Percentiles rank a stretch among this genome's conserved stretches.
These are phyloP conservation scores for Scedosporium apiospermum DNA, from an alignment of 2,329 filamentous ascomycete species.

Conservation along the genomic window DNA sequence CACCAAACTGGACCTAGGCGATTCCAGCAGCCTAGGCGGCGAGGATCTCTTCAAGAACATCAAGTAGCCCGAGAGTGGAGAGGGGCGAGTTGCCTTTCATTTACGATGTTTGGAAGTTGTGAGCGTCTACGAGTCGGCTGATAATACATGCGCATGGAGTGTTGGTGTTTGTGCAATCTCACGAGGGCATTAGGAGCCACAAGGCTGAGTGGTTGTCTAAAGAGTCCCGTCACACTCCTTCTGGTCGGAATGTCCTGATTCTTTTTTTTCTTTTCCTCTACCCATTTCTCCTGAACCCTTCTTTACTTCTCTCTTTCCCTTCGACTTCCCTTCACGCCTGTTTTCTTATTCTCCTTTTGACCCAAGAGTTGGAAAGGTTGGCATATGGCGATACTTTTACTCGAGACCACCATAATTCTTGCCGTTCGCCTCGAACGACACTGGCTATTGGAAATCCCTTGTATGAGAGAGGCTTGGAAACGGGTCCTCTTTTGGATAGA, in stretches of 20 bases:
- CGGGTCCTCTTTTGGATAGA: background rate
- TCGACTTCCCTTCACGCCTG: background rate
- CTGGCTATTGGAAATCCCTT: background rate
- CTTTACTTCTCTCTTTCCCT: background rate
- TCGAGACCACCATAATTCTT: background rate
- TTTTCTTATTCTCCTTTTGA: background rate
- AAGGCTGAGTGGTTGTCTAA: background rate
- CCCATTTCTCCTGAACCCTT: background rate
- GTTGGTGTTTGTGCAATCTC: background rate
- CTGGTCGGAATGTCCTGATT: background rate
- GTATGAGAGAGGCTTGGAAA: background rate
- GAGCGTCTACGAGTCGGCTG: background rate
- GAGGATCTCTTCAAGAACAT: slow-evolving; percentile 51
- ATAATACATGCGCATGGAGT: background rate
- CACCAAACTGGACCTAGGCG: slow-evolving; percentile 33
- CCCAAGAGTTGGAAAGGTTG: background rate
- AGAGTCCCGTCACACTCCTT: background rate
- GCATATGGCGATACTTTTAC: background rate
- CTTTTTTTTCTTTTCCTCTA: background rate
- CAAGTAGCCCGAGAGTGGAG: slow-evolving; percentile 27
- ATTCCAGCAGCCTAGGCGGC: slow-evolving; percentile 34
- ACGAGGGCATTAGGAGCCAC: background rate
- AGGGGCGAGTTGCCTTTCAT: background rate
- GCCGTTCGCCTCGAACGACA: background rate
- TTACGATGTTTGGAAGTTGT: background rate